phyloP scores from a whole-genome alignment of 1,139 yeast species.

The Geotrichum armillariae region DNA sequence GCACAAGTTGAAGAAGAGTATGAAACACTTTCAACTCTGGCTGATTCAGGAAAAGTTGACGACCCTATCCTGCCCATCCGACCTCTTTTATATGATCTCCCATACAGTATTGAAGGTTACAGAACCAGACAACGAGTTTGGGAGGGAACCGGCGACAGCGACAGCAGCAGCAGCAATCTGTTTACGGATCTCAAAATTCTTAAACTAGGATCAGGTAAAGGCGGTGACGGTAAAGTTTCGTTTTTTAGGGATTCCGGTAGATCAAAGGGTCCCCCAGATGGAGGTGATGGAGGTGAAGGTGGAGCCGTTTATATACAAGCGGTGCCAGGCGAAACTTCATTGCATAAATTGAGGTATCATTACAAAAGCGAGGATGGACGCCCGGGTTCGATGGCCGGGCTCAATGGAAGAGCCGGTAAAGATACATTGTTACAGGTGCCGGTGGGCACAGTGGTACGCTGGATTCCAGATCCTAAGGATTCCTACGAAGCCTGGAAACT shows the following conservation, averaged over 20 bases:
- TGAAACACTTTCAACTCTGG: conserved; percentile 9
- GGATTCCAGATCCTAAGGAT: conserved; percentile 76
- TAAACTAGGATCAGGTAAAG: conserved; percentile 71
- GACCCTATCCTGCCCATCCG: conserved; percentile 26
- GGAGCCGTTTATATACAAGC: conserved; percentile 86
- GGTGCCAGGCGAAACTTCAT: conserved; percentile 63
- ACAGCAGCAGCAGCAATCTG: conserved; percentile 9
- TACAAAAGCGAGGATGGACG: conserved; percentile 74
- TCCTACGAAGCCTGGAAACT: conserved; percentile 20
- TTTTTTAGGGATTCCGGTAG: conserved; percentile 84
- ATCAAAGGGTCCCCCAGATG: conserved; percentile 92
- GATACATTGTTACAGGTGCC: conserved; percentile 85
- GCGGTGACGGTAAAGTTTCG: conserved; percentile 87
- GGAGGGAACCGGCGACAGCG: conserved; percentile 24
- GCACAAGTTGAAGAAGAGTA: background rate
- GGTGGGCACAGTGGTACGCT: conserved; percentile 80
- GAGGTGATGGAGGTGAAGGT: conserved; percentile 97
- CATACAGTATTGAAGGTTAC: conserved; percentile 34
- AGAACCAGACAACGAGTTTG: conserved; percentile 28
- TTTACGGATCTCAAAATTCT: conserved; percentile 68
- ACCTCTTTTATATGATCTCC: conserved; percentile 28
- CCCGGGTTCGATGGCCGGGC: conserved; percentile 69
- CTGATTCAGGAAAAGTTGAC: conserved; percentile 16
- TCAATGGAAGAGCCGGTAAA: conserved; percentile 81
- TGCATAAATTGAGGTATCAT: conserved; percentile 65